Conservation (phyloP, 1,284 basidiomycete species). For the Spongispora temasekensis region DNA sequence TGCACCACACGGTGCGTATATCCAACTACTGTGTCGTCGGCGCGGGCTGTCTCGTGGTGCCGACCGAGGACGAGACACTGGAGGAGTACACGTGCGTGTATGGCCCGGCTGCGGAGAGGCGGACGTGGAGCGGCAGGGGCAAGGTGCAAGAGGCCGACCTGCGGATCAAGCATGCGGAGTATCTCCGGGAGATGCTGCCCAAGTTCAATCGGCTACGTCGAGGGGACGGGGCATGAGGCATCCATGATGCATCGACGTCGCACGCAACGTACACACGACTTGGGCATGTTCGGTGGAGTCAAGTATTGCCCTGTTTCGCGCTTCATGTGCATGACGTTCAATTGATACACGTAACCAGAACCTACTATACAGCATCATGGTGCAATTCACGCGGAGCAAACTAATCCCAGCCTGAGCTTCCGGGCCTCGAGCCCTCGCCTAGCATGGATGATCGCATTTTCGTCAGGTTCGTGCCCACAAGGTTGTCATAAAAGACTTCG, state of each 20-base stretch:
- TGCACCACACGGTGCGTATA: slow-evolving; percentile 78
- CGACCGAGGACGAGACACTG: slow-evolving; percentile 73
- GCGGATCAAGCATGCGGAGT: slow-evolving; percentile 86
- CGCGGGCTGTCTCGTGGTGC: slow-evolving; percentile 73
- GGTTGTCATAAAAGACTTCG: slow-evolving; percentile 21
- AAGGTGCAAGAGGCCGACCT: slow-evolving; percentile 83
- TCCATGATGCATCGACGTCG: neutral
- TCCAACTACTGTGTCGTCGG: slow-evolving; percentile 83
- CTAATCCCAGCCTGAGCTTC: too few relatives aligned
- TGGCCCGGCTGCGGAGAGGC: slow-evolving; percentile 69
- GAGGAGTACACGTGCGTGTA: slow-evolving; percentile 88
- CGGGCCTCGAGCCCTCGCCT: too few relatives aligned
- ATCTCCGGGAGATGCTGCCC: slow-evolving; percentile 86
- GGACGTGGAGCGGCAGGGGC: slow-evolving; percentile 86
- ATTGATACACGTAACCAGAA: too few relatives aligned
- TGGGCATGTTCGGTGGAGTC: too few relatives aligned
- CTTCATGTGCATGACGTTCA: too few relatives aligned
- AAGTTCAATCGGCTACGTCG: slow-evolving; percentile 79
- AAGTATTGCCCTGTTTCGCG: too few relatives aligned
- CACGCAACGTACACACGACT: too few relatives aligned
- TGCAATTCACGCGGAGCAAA: too few relatives aligned
- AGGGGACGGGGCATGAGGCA: slow-evolving; percentile 50
- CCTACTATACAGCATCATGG: too few relatives aligned
- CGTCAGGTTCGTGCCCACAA: slow-evolving; percentile 8
- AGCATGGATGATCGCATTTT: too few relatives aligned